Evolutionary conservation across 2,329 filamentous ascomycete species (phyloP), one percentile per base, ranked within the genome.

Genomic region (Chaetomium olivaceum): DNA sequence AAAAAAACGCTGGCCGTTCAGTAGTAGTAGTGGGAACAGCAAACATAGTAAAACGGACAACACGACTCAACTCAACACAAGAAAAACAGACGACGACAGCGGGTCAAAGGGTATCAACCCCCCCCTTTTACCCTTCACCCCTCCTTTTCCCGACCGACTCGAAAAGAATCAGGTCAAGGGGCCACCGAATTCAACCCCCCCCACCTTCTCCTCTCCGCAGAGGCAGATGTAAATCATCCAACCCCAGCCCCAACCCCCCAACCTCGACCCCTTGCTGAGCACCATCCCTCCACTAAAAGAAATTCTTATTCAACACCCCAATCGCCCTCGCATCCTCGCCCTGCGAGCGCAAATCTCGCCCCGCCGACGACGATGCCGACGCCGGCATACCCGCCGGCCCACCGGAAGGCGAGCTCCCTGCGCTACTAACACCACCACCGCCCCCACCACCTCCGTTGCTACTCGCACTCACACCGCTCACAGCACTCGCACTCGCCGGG

Each of bases 361-460:
- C 16, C 21, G 68, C 67, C 12, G 21, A 25, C 29, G 31, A 12
- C 54, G 11, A 11, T 14, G 36, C 36, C 11, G 33, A 31, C 36
- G 65, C 39, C 39, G 16, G 14, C 39, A 43, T 43, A 0, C 29
- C 11, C 33, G 65, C 69, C 75, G 14, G 12, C 16, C 21, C 19
- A 3, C 25, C 76, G 68, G 81, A 79, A 11, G 83, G 81, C 59
- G 85, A 88, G 70, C 82, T 85, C 68, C 74, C 74, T 8, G 78
- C 79, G 70, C 81, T 76, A 29, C 76, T 76, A 4, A 33, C 31
- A 16, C 33, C 54, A 23, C 57, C 62, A 21, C 58, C 57, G 3
- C 33, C 23, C 9, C 25, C 43, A 7, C n/a, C n/a, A n/a, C n/a
- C n/a, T n/a, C n/a, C n/a, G n/a, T n/a, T n/a, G 6, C 27, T 29